Percentiles rank a stretch among this genome's conserved stretches.
Conservation (phyloP, 257 asterid genomes). For the Ocimum tenuiflorum region DNA sequence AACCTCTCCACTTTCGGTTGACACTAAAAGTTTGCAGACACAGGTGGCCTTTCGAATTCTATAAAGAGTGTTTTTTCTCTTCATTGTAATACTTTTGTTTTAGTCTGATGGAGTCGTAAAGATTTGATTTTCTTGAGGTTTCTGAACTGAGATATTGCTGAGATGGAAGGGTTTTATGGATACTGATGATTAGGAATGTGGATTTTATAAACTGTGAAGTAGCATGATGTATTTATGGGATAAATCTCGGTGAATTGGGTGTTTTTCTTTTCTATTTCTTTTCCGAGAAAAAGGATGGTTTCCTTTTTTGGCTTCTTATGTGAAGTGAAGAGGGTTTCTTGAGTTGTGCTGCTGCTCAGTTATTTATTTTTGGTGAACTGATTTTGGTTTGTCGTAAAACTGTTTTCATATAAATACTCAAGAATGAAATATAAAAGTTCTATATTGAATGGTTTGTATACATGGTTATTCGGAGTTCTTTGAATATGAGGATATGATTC, state of each 20-base stretch:
- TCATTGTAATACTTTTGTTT: background rate
- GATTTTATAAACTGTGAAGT: background rate
- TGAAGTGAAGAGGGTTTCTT: background rate
- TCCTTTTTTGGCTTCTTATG: background rate
- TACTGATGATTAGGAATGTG: background rate
- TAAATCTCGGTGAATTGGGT: background rate
- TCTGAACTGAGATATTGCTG: constrained; percentile 4
- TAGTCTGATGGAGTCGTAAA: constrained; percentile 10
- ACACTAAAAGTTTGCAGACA: constrained; percentile 42
- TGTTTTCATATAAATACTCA: background rate
- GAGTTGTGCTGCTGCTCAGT: background rate
- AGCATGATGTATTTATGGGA: background rate
- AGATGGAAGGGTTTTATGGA: background rate
- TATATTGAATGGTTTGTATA: background rate
- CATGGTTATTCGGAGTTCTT: background rate
- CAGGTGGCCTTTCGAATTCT: constrained; percentile 37
- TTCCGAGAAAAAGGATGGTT: background rate
- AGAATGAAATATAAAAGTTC: background rate
- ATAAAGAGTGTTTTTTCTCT: background rate
- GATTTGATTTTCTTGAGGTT: constrained; percentile 20
- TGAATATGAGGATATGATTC: background rate
- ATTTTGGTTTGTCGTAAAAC: background rate
- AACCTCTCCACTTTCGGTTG: constrained; percentile 58
- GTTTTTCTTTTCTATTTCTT: background rate
- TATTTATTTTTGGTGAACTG: background rate